Percentiles rank a stretch among this genome's conserved stretches.
These are phyloP conservation scores for Solanum raphanifolium DNA, from an alignment of 257 asterid species.

Conservation along the genomic window DNA sequence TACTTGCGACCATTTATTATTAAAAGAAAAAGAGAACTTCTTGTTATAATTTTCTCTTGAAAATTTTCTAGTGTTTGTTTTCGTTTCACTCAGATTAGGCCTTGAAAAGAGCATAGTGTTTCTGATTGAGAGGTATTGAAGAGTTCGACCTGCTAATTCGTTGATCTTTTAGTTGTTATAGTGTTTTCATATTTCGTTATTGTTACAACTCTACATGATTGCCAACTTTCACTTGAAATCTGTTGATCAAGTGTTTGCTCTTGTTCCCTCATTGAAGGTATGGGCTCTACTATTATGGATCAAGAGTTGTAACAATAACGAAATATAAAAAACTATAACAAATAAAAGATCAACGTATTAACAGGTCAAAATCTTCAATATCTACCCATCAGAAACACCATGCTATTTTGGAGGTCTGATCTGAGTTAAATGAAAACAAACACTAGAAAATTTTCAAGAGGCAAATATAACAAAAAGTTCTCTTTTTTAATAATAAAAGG, in stretches of 20 bases:
- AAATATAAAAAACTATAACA: too few relatives aligned
- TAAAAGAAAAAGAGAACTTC: background rate
- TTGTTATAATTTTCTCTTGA: background rate
- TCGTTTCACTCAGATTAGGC: slow-evolving; percentile 36
- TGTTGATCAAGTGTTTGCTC: slow-evolving; percentile 72
- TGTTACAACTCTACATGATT: slow-evolving; percentile 38
- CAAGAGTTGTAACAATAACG: too few relatives aligned
- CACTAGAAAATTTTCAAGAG: too few relatives aligned
- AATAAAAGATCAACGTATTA: too few relatives aligned
- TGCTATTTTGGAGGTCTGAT: too few relatives aligned
- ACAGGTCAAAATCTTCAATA: too few relatives aligned
- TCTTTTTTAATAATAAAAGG: too few relatives aligned
- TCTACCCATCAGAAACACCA: too few relatives aligned
- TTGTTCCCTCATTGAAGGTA: slow-evolving; percentile 74
- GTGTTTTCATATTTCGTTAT: slow-evolving; percentile 2
- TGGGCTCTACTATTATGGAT: background rate
- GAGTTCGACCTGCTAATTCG: background rate
- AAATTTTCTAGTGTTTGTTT: slow-evolving; percentile 1
- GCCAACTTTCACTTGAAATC: slow-evolving; percentile 61
- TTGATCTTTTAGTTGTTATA: background rate
- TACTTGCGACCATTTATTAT: slow-evolving; percentile 21
- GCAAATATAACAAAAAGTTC: too few relatives aligned
- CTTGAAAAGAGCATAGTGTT: slow-evolving; percentile 54
- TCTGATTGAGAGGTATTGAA: slow-evolving; percentile 61
- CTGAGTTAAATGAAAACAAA: too few relatives aligned